These are phyloP conservation scores for Angophora floribunda DNA, from an alignment of 345 rosid species.

Conservation along the genomic window DNA sequence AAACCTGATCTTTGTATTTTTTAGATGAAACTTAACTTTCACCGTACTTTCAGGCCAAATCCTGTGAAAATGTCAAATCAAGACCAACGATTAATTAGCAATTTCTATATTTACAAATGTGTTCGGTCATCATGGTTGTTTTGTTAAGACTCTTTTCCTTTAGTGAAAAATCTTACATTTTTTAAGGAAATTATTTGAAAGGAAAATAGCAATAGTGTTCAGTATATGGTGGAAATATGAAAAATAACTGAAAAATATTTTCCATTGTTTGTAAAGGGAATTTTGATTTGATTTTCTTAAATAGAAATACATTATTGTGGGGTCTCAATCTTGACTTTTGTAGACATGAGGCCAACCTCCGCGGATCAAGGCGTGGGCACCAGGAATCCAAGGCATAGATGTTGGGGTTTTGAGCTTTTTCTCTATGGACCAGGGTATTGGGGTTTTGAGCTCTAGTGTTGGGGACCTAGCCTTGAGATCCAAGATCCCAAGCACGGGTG, in stretches of 20 bases:
- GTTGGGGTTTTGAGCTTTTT: fast-evolving
- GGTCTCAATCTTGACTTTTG: too few species aligned
- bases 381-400: too few species aligned
- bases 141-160: fast-evolving
- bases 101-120: not conserved
- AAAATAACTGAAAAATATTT: not conserved
- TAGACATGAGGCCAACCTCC: too few species aligned
- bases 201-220: fast-evolving
- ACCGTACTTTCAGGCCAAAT: too few species aligned
- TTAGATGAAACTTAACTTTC: not conserved
- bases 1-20: not conserved
- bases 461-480: fast-evolving
- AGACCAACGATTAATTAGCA: not conserved
- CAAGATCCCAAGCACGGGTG: fast-evolving
- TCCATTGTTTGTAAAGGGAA: fast-evolving
- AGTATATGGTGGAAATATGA: not conserved
- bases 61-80: not conserved
- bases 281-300: not conserved
- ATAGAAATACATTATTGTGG: not conserved
- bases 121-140: not conserved
- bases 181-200: fast-evolving
- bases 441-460: fast-evolving
- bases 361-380: too few species aligned
- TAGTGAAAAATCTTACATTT: not conserved
- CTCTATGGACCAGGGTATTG: too few species aligned